Evolutionary conservation across 768 basidiomycete genomes (phyloP).

Genomic region (Rhodosporidiobolus odoratus): DNA sequence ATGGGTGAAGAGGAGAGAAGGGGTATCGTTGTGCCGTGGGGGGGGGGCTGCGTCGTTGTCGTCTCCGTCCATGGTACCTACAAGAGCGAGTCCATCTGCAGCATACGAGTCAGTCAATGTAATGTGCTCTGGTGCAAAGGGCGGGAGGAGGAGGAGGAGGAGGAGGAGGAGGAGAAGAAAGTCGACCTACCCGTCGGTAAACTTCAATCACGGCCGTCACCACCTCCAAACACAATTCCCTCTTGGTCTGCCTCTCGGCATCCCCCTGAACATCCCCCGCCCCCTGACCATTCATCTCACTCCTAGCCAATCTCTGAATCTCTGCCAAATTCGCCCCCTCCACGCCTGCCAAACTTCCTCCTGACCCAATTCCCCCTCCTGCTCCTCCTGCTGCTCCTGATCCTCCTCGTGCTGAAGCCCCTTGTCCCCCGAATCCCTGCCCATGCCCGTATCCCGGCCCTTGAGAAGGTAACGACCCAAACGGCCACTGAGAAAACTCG

Average conservation of each 20-base stretch:
- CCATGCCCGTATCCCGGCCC: constrained; percentile 1
- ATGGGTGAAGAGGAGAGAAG: neutral
- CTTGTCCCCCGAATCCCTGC: constrained; percentile 13
- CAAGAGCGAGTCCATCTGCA: constrained; percentile 19
- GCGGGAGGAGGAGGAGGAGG: neutral
- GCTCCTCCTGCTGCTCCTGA: too few species aligned
- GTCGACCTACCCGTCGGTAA: constrained; percentile 62
- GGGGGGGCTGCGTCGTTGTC: too few species aligned
- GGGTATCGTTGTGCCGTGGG: neutral
- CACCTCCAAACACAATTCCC: constrained; percentile 80
- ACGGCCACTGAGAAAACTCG: constrained; percentile 88
- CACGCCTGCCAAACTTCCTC: constrained; percentile 43
- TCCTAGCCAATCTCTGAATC: constrained; percentile 48
- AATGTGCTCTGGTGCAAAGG: neutral
- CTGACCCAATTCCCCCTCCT: constrained; percentile 22
- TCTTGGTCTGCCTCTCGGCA: constrained; percentile 45
- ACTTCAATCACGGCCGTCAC: constrained; percentile 90
- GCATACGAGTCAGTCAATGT: neutral
- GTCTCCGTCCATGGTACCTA: neutral
- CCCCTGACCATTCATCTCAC: constrained; percentile 43
- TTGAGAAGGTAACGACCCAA: constrained; percentile 49
- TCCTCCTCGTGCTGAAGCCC: too few species aligned
- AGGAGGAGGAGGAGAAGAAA: neutral
- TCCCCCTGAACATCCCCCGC: constrained; percentile 17
- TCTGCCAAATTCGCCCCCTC: constrained; percentile 50